Evolutionary conservation across 208 protist genomes (phyloP).

Genomic region (Trypanosoma lewisi): DNA sequence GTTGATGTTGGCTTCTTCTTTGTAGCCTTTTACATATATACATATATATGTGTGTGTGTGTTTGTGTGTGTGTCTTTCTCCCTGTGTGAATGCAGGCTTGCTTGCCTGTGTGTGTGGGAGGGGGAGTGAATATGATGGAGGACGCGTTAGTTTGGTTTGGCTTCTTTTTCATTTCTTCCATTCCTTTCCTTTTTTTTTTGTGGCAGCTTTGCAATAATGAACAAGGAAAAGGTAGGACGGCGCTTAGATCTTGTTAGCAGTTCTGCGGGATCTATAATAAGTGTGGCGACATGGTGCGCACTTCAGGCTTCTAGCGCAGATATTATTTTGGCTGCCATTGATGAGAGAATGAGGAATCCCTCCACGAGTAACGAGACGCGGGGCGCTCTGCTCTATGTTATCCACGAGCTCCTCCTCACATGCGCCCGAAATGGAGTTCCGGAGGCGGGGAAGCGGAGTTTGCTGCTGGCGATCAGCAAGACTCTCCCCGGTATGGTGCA

Average conservation of each 20-base stretch:
- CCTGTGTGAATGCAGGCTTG: no score
- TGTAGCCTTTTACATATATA: neutral
- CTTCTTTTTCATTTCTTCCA: conserved; percentile 8
- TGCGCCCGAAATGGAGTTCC: conserved; percentile 60
- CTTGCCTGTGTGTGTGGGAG: neutral
- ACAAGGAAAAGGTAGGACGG: conserved; percentile 56
- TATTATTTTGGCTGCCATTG: conserved; percentile 54
- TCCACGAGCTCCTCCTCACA: conserved; percentile 84
- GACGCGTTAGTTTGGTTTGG: neutral
- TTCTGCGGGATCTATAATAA: conserved; percentile 77
- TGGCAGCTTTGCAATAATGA: conserved; percentile 29
- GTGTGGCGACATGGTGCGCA: conserved; percentile 83
- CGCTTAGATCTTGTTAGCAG: conserved; percentile 71
- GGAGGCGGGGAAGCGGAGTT: conserved; percentile 52
- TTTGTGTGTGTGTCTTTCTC: no score
- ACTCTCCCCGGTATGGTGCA: conserved; percentile 50
- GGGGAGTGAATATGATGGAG: neutral
- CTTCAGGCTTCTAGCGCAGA: conserved; percentile 76
- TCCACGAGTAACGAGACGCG: conserved; percentile 43
- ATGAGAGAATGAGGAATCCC: conserved; percentile 49
- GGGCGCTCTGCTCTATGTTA: conserved; percentile 70
- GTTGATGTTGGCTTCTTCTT: neutral
- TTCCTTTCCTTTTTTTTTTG: conserved; percentile 15
- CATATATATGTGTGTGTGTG: neutral
- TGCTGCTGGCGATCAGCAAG: conserved; percentile 56